Base-by-base conservation (phyloP, 805 yeast genomes). In the Saturnispora ahearnii region DNA sequence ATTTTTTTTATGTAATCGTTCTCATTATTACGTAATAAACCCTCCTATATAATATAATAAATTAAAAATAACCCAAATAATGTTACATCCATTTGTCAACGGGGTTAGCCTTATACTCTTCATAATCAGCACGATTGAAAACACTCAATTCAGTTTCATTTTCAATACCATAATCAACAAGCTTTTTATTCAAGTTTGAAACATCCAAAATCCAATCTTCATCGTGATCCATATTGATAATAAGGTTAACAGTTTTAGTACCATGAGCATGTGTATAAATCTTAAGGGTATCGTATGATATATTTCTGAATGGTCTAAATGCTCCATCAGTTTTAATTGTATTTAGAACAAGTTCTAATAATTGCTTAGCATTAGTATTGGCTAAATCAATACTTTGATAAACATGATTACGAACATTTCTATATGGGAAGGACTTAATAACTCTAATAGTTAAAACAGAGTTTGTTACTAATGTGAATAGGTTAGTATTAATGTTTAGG, bases 181-280 rank as follows among this genome's bases (percentile, higher is more conserved):
- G 69, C n/a, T 69, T 69, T 59, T 68, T 76, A 52, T 56, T 62
- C 51, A 71, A 71, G 34, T 59, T 63, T 8, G 38, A 38, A 48
- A 65, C 55, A 38, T 71, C 69, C 49, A 86, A 63, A 4, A 86
- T 70, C 89, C 95, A 85, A 50, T 81, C 83, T 59, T 81, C 87
- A 28, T 56, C 59, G 59, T 90, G 82, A 28, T 87, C 96, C 63
- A 93, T 77, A 63, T 93, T 93, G 54, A 93, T 85, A 44, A 89
- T 93, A 56, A 93, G 73, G 62, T 93, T 89, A 79, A 89, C 84
- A 2, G 96, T 87, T 68, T 93, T 93, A 30, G 96, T 78, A 11
- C 95, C 93, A 65, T 91, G 98, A 0, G 99, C 98, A 62, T 88
- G 89, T 29, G 96, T 85, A 68, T 93, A 93, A 6, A 93, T 75